These are phyloP conservation scores for Arthrobotrys conoides DNA, from an alignment of 2,329 filamentous ascomycete genomes.

Conservation along the genomic window DNA sequence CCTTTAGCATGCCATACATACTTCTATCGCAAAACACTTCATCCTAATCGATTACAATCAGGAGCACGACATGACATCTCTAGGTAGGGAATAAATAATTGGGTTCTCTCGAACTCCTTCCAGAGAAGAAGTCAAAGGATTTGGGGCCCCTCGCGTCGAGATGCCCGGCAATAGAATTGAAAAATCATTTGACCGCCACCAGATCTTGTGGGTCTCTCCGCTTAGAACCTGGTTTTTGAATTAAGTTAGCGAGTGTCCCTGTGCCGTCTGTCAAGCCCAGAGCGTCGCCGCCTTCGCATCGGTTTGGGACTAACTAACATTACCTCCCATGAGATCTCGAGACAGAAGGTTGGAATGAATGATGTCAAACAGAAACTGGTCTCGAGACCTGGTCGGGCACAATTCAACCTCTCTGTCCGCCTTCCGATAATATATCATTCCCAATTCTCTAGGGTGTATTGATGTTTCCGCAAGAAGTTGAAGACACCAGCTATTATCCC, in stretches of 20 bases:
- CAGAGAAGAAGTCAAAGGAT: too few species aligned
- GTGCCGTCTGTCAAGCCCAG: not conserved
- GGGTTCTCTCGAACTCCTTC: not conserved
- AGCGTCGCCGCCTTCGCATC: not conserved
- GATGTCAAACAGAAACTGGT: constrained; percentile 1
- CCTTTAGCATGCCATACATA: too few species aligned
- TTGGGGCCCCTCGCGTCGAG: not conserved
- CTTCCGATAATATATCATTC: too few species aligned
- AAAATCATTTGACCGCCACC: constrained; percentile 16
- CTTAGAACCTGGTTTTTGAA: constrained; percentile 13
- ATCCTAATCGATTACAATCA: too few species aligned
- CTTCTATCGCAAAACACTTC: too few species aligned
- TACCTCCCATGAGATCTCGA: too few species aligned
- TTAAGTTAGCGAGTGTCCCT: not conserved
- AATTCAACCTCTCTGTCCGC: not conserved
- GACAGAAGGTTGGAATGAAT: not conserved
- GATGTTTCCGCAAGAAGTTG: constrained; percentile 3
- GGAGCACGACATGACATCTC: too few species aligned
- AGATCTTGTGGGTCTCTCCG: constrained; percentile 20
- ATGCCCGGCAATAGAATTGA: not conserved
- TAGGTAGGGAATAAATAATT: too few species aligned
- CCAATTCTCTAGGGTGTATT: too few species aligned
- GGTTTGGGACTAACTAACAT: too few species aligned
- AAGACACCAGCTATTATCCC: not conserved
- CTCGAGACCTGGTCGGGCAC: too few species aligned